Percentiles rank a stretch among this genome's conserved stretches.
These are phyloP conservation scores for Trichoderma brevicompactum DNA, from an alignment of 2,329 filamentous ascomycete genomes.

Conservation along the genomic window DNA sequence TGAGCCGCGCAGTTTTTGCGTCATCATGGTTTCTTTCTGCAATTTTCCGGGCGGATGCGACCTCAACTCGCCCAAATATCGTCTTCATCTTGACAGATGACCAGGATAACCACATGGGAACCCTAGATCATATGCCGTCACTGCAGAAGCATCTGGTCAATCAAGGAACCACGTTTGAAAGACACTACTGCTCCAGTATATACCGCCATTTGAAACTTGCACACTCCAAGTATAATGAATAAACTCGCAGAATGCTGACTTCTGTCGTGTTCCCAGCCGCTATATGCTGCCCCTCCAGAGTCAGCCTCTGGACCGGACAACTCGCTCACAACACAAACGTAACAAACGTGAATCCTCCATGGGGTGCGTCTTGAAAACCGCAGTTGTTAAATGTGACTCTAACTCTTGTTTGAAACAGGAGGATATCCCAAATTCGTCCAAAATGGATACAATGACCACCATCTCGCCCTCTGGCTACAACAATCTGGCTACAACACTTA, in stretches of 20 bases:
- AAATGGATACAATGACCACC: conserved; percentile 68
- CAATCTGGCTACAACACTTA: conserved; percentile 70
- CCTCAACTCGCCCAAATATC: conserved; percentile 51
- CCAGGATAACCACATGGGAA: conserved; percentile 66
- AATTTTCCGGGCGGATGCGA: neutral
- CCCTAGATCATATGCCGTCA: conserved; percentile 63
- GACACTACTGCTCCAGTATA: conserved; percentile 63
- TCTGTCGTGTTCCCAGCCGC: conserved; percentile 47
- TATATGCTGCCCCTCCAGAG: conserved; percentile 69
- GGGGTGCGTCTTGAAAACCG: conserved; percentile 43
- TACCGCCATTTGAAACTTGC: neutral
- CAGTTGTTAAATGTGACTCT: neutral
- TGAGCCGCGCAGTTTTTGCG: neutral
- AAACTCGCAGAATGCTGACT: neutral
- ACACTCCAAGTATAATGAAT: neutral
- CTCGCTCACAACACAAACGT: conserved; percentile 74
- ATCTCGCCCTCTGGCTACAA: conserved; percentile 73
- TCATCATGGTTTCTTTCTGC: conserved; percentile 23
- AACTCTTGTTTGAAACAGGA: conserved; percentile 33
- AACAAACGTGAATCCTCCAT: conserved; percentile 58
- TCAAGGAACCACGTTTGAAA: conserved; percentile 62
- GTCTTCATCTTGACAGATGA: conserved; percentile 72
- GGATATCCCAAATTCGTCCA: conserved; percentile 68
- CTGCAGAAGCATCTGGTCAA: conserved; percentile 60
- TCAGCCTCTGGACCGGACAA: conserved; percentile 67